Evolutionary conservation across 129 eudicot species (phyloP), one percentile per base, ranked within the genome.

Genomic region (Chrysanthemum lavandulifolium): DNA sequence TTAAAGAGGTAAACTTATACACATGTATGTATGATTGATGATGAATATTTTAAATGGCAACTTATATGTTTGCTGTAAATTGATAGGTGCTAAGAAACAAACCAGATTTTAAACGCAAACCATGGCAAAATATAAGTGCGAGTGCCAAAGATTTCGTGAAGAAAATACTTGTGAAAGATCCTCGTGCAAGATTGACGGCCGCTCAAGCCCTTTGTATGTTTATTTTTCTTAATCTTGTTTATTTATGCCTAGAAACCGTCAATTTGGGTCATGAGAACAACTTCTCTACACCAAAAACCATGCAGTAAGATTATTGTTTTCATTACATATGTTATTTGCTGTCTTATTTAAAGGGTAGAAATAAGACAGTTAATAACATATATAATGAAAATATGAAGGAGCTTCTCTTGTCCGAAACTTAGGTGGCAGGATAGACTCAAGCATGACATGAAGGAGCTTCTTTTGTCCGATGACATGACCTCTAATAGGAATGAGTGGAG

Each of bases 121-220:
- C 97, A 43, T 94, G 99, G 99, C 87, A 93, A 63, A 75, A 68
- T 45, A 84, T 90, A 27, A 94, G 97, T 79, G 51, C 73, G 50
- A 81, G 91, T 47, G 99, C 99, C n/a, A 88, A 88, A 82, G 99
- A 94, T 86, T 94, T 94, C 67, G 88, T 94, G 48, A 88, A 86
- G 86, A 94, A 94, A 77, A 79, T 94, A 64, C 88, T 94, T 57
- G 91, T 90, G 61, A 94, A 94, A 82, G 92, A 94, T 81, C 99
- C 99, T 73, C 91, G 89, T 54, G 88, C 96, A 49, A 84, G 99
- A 82, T 86, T 90, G 61, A 94, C 99, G 66, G 99, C 99, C 63
- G 97, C 99, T 47, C 99, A 94, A 84, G 99, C 99, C 68, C 73
- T 94, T 53, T 94, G 99, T 94, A 88, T 75, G 96, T 82, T 69